These are phyloP conservation scores for Hevea brasiliensis DNA, from an alignment of 345 rosid genomes.

Conservation along the genomic window DNA sequence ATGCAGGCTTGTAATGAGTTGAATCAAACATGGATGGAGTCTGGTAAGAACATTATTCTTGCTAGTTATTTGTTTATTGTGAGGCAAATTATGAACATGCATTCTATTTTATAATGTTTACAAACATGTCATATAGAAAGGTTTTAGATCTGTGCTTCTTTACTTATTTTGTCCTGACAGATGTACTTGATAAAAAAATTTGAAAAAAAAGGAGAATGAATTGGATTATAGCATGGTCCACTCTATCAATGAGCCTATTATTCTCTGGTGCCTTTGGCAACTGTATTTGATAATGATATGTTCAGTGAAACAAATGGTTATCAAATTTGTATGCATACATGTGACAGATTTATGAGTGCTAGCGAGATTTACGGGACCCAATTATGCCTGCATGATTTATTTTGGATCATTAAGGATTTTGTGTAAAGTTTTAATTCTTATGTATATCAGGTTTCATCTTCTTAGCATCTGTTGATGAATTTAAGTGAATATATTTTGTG, in stretches of 20 bases:
- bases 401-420: neutral
- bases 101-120: neutral
- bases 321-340: neutral
- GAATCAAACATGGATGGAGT: slow-evolving; percentile 93
- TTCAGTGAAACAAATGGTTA: slow-evolving; percentile 1
- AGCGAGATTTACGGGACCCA: slow-evolving; percentile 3
- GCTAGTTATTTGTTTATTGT: neutral
- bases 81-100: slow-evolving; percentile 4
- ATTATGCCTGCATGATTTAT: neutral
- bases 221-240: neutral
- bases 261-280: slow-evolving; percentile 5
- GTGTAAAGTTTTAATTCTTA: slow-evolving; percentile 7
- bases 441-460: neutral
- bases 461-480: neutral
- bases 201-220: neutral
- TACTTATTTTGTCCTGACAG: neutral
- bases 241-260: neutral
- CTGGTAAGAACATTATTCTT: slow-evolving; percentile 51
- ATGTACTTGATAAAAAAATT: neutral
- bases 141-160: neutral
- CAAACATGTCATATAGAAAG: neutral
- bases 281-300: slow-evolving; percentile 5
- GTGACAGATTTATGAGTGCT: slow-evolving; percentile 5
- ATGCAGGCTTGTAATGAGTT: slow-evolving; percentile 96
- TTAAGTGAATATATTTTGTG: slow-evolving; percentile 10